phyloP scores from a whole-genome alignment of 257 asterid genomes.

The Ilex aquifolium region DNA sequence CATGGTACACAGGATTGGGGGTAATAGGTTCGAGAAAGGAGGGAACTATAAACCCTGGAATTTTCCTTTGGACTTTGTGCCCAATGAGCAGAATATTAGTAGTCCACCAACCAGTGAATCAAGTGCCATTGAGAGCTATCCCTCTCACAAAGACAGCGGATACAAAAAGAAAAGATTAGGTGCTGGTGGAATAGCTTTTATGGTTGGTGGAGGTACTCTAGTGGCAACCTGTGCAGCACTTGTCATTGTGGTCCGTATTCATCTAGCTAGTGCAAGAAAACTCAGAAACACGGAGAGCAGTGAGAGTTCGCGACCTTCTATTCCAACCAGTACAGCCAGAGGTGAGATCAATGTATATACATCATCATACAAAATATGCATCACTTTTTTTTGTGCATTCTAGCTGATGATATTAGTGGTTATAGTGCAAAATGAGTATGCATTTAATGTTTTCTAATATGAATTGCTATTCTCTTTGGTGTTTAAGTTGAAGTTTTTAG shows the following conservation, averaged over 20 bases:
- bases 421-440: no score
- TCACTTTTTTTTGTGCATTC: no score
- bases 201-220: constrained; percentile 46
- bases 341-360: constrained; percentile 25
- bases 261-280: constrained; percentile 18
- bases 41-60: constrained; percentile 72
- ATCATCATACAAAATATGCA: not conserved
- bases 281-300: constrained; percentile 24
- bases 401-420: no score
- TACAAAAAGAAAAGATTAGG: constrained; percentile 35
- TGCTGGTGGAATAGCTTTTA: constrained; percentile 28
- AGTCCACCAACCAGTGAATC: constrained; percentile 58
- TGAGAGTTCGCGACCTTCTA: constrained; percentile 37
- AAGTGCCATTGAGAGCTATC: constrained; percentile 54
- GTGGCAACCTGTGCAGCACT: constrained; percentile 47
- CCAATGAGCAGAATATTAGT: constrained; percentile 44
- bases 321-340: constrained; percentile 33
- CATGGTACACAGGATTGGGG: constrained; percentile 55
- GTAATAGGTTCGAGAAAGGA: constrained; percentile 54
- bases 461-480: no score
- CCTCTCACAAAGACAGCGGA: constrained; percentile 24
- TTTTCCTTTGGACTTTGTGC: constrained; percentile 50
- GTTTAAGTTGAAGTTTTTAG: no score
- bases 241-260: constrained; percentile 20
- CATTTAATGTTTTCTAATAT: no score